A percentile compares a stretch with the other conserved stretches of the same genome.
Conservation (phyloP, 2,329 filamentous ascomycete species). For the Nigrospora sphaerica region DNA sequence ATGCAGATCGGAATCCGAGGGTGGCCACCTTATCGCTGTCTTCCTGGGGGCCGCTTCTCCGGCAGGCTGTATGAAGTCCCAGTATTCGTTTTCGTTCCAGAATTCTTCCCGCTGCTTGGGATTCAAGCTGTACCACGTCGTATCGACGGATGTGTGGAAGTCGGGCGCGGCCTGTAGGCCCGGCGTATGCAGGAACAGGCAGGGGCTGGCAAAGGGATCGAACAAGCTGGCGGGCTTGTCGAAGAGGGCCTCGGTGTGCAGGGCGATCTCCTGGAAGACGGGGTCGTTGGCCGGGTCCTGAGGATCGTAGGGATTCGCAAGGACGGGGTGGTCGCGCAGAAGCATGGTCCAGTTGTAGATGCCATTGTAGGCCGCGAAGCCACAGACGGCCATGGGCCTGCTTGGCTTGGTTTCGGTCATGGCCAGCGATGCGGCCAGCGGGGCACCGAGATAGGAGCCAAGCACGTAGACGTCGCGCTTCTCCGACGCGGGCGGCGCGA, state of each 20-base stretch:
- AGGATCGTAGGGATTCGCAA: conserved; percentile 18
- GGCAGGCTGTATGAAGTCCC: neutral
- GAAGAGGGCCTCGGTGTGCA: conserved; percentile 37
- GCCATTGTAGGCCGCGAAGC: conserved; percentile 50
- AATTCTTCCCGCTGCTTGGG: neutral
- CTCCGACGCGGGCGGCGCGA: conserved; percentile 26
- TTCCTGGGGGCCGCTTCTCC: conserved; percentile 22
- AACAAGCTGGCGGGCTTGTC: conserved; percentile 40
- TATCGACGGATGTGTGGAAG: conserved; percentile 29
- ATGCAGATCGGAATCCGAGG: conserved; percentile 35
- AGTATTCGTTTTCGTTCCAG: neutral
- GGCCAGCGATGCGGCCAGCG: conserved; percentile 48
- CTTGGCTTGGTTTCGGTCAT: conserved; percentile 45
- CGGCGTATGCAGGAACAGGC: conserved; percentile 50
- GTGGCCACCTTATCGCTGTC: conserved; percentile 40
- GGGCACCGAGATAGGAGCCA: conserved; percentile 51
- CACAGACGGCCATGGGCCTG: conserved; percentile 38
- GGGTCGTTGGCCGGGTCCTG: conserved; percentile 17
- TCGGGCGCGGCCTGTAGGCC: conserved; percentile 37
- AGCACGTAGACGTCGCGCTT: conserved; percentile 42
- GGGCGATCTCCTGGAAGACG: conserved; percentile 28
- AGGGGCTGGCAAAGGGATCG: conserved; percentile 52
- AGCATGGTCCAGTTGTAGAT: conserved; percentile 60
- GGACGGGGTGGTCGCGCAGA: conserved; percentile 43
- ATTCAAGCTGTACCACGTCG: conserved; percentile 1